Evolutionary conservation across 352 stramenopile species (phyloP), one percentile per base, ranked within the genome.

Genomic region (Thalassiosira pacifica): DNA sequence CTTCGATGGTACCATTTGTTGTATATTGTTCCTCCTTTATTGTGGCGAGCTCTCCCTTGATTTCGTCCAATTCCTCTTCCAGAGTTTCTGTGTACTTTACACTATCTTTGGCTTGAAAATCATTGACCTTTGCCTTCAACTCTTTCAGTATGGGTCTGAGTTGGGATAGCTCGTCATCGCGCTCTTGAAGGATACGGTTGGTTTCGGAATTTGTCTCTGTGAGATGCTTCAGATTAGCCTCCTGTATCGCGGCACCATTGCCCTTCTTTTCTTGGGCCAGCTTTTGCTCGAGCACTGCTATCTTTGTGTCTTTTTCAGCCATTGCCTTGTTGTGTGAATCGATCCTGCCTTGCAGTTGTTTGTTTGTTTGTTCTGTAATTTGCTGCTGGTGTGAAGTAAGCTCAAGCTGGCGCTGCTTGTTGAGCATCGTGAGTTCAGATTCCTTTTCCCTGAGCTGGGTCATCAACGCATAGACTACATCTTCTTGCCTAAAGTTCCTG

Each of bases 361-460:
- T 26, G 26, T 85, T 85, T 19, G 26, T 61, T 55, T 76, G 63
- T 19, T 84, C 82, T 55, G 72, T 22, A 16, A 71, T 65, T 66
- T 57, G 29, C 18, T 88, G 66, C 22, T 83, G 65, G 53, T 74
- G 63, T 31, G 63, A n/a, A 29, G 37, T 26, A 9, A 76, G 31
- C 22, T 86, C 53, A n/a, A n/a, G n/a, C n/a, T n/a, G n/a, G 24
- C 48, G 37, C 42, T 82, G 59, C 24, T 76, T 31, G 13, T 65
- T 61, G 48, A 77, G 57, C 57, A 42, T 79, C 18, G 59, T 40
- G n/a, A 89, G 40, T 34, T 89, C 70, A 22, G 26, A 53, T 34
- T 89, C 76, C 29, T 82, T 75, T 29, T 89, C 71, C 48, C 73
- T 60, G 24, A 89, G 48, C 45, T 89, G 83, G 40, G 76, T 79